Evolutionary conservation across 2,329 filamentous ascomycete species (phyloP), one percentile per base, ranked within the genome.

Genomic region (Pezicula carpinea): DNA sequence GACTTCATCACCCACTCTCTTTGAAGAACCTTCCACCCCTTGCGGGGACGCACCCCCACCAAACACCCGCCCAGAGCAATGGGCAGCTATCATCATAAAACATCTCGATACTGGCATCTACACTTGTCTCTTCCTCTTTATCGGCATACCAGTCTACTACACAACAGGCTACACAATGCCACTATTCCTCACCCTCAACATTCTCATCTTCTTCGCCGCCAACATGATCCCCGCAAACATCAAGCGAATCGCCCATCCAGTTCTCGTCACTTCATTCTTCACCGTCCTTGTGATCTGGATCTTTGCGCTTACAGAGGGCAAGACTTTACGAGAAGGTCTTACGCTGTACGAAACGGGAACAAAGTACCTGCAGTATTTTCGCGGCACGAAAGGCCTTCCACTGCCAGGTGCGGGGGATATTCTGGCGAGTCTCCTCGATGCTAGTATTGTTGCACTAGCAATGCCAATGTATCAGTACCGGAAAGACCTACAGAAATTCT

Each of bases 381-480:
- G 63, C 10, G 60, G 64, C 35, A 47, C 40, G 17, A 52, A 17
- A 32, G 42, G 56, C 18, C 43, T 59, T 4, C 34, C 46, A 2
- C 56, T 60, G 2, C 74, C 75, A 0, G 77, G 77, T 10, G 76
- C 77, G 0, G 77, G 74, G 17, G 76, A 80, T 53, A 54, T 80
- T 18, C 71, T 80, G 52, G 62, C 66, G 51, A 75, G 71, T 35
- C 59, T 73, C 5, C 69, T 80, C 3, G 76, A 80, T 54, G 75
- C 74, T 10, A 71, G 69, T 51, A 80, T 80, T 53, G 72, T 80
- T 0, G 68, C 74, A 2, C 69, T 80, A 4, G 76, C 76, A 3
- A 60, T 80, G 35, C 76, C 77, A 1, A 79, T 80, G 74, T 79
- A 73, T 60, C 72, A 74, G 49, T 78, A 79, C 63, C 70, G 76